phyloP scores from a whole-genome alignment of 352 stramenopile species.

The Pythium dissotocum region DNA sequence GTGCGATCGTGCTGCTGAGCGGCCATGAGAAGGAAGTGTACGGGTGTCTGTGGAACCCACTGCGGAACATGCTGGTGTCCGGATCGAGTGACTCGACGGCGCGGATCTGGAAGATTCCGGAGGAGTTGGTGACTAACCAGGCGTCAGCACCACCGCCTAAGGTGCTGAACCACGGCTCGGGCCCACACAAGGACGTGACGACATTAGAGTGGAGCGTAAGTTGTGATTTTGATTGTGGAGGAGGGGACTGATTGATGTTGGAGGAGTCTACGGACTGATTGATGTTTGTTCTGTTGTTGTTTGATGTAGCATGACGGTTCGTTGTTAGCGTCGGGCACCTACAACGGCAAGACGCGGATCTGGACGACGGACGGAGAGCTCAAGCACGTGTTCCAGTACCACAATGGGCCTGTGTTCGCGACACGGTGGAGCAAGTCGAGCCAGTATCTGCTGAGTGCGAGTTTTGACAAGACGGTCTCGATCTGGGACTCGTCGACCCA shows the following conservation, averaged over 20 bases:
- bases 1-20: slow-evolving; percentile 61
- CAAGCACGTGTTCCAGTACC: slow-evolving; percentile 81
- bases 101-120: slow-evolving; percentile 93
- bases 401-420: slow-evolving; percentile 86
- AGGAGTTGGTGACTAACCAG: slow-evolving; percentile 45
- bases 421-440: slow-evolving; percentile 82
- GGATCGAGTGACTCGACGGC: slow-evolving; percentile 95
- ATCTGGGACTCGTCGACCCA: slow-evolving; percentile 83
- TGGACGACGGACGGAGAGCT: slow-evolving; percentile 78
- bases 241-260: background rate
- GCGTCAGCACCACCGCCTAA: slow-evolving; percentile 40
- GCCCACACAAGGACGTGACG: slow-evolving; percentile 97
- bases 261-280: slow-evolving; percentile 23
- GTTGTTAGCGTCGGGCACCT: slow-evolving; percentile 93
- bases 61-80: slow-evolving; percentile 94
- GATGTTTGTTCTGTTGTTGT: slow-evolving; percentile 13
- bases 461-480: slow-evolving; percentile 86
- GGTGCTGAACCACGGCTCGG: slow-evolving; percentile 79
- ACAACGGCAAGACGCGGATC: slow-evolving; percentile 92
- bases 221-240: slow-evolving; percentile 11
- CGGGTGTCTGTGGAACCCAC: slow-evolving; percentile 97
- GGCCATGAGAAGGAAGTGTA: slow-evolving; percentile 94
- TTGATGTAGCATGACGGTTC: slow-evolving; percentile 80
- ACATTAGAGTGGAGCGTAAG: slow-evolving; percentile 97
- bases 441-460: slow-evolving; percentile 72